A percentile compares a stretch with the other conserved stretches of the same genome.
phyloP scores from a whole-genome alignment of 1,284 basidiomycete species.

The Pseudozyma sp. region DNA sequence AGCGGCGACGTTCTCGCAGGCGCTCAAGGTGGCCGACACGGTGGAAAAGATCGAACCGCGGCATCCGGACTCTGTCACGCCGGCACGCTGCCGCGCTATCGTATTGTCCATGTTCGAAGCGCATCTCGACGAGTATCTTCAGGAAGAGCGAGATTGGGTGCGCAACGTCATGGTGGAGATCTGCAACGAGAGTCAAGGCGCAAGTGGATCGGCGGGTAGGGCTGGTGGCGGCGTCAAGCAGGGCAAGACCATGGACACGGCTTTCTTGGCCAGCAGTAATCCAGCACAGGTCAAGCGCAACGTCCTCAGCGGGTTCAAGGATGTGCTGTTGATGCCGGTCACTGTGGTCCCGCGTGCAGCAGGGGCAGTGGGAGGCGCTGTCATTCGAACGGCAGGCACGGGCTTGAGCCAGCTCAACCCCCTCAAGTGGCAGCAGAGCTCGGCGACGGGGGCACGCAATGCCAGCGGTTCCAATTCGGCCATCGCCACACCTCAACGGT shows the following conservation, averaged over 20 bases:
- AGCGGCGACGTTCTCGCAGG: conserved; percentile 88
- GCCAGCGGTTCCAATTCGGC: conserved; percentile 12
- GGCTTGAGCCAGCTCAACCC: conserved; percentile 55
- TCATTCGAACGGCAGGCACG: conserved; percentile 55
- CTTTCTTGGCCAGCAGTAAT: conserved; percentile 84
- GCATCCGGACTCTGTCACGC: conserved; percentile 51
- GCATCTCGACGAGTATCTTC: conserved; percentile 95
- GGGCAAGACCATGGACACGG: conserved; percentile 66
- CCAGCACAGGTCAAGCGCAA: conserved; percentile 92
- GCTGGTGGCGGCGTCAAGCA: conserved; percentile 59
- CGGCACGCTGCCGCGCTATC: conserved; percentile 79
- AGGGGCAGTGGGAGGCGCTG: conserved; percentile 71
- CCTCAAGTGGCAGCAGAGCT: conserved; percentile 52
- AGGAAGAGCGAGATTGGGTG: conserved; percentile 87
- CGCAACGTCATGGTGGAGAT: conserved; percentile 80
- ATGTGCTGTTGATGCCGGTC: conserved; percentile 88
- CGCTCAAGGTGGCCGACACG: conserved; percentile 83
- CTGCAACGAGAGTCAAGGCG: conserved; percentile 80
- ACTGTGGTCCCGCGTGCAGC: conserved; percentile 93
- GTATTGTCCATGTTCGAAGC: conserved; percentile 88
- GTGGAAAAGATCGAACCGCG: conserved; percentile 61
- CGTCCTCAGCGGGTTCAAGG: conserved; percentile 89
- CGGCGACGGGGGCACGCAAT: conserved; percentile 15
- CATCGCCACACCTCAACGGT: conserved; percentile 15
- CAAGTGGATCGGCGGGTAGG: conserved; percentile 70